Conservation (phyloP, 495 filamentous ascomycete genomes). For the Cudoniella acicularis region DNA sequence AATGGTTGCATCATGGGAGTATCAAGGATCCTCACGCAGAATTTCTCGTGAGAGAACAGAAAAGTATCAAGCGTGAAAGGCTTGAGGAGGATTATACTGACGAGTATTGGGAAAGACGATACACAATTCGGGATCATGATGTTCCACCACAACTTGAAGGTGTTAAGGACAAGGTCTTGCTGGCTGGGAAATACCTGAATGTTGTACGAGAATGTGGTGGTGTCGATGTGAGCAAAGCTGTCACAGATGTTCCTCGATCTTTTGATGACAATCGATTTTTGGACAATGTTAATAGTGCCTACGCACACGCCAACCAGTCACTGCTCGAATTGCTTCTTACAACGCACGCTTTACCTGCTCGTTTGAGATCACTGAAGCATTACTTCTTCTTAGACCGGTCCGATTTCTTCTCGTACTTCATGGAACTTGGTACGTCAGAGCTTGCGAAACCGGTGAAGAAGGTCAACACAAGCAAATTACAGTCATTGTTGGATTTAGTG, state of each 20-base stretch:
- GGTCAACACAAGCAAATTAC: conserved; percentile 89
- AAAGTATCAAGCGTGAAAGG: conserved; percentile 86
- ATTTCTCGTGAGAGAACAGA: conserved; percentile 93
- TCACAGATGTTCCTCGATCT: conserved; percentile 81
- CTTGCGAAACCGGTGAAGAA: conserved; percentile 79
- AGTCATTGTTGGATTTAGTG: conserved; percentile 90
- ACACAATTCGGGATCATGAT: conserved; percentile 86
- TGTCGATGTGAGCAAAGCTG: conserved; percentile 86
- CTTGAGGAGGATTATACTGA: conserved; percentile 96
- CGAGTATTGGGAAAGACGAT: conserved; percentile 98
- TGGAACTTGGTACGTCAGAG: conserved; percentile 84
- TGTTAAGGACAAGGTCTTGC: conserved; percentile 88
- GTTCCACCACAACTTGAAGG: conserved; percentile 89
- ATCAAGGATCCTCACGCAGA: conserved; percentile 94
- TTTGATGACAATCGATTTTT: conserved; percentile 89
- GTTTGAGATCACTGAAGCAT: conserved; percentile 88
- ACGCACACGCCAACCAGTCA: conserved; percentile 91
- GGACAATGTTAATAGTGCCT: conserved; percentile 92
- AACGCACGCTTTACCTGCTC: conserved; percentile 81
- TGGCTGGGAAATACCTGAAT: conserved; percentile 97
- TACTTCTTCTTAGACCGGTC: conserved; percentile 98
- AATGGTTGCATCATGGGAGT: conserved; percentile 94
- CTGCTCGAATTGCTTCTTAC: conserved; percentile 89
- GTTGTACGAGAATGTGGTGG: conserved; percentile 96
- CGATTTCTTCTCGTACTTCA: conserved; percentile 96